Conservation (phyloP, 345 rosid species). For the Lepidium sativum region DNA sequence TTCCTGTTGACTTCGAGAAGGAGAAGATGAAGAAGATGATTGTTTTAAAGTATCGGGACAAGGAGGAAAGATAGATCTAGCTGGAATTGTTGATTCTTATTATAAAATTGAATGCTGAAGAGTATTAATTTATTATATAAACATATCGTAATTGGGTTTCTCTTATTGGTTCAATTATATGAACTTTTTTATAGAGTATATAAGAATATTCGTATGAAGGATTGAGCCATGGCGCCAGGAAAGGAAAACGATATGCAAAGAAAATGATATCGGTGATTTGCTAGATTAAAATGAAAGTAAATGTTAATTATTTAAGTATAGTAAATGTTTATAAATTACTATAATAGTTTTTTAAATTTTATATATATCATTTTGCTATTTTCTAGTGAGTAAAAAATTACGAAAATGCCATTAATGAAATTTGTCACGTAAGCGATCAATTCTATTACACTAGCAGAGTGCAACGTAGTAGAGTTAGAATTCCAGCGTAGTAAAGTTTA, state of each 20-base stretch:
- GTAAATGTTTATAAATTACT: too few species aligned
- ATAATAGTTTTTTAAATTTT: too few species aligned
- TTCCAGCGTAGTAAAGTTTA: too few species aligned
- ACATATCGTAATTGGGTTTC: background rate
- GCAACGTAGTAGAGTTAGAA: too few species aligned
- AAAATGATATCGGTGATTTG: too few species aligned
- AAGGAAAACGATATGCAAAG: background rate
- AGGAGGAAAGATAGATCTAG: conserved; percentile 6
- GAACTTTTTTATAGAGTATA: background rate
- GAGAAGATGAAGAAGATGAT: background rate
- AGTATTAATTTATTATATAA: background rate
- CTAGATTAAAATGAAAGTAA: too few species aligned
- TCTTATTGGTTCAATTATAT: conserved; percentile 9
- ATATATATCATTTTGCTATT: too few species aligned
- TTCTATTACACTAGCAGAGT: too few species aligned
- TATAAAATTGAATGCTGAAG: background rate
- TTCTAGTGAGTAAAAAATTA: too few species aligned
- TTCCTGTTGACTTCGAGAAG: conserved; percentile 8
- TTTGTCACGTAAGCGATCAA: too few species aligned
- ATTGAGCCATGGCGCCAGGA: background rate
- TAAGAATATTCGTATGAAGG: background rate
- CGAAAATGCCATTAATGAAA: too few species aligned
- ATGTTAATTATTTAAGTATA: too few species aligned
- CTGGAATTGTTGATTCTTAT: conserved; percentile 6
- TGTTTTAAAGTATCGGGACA: conserved; percentile 14